Base-by-base conservation (phyloP, 331 rosid species). In the Malus hybrid region DNA sequence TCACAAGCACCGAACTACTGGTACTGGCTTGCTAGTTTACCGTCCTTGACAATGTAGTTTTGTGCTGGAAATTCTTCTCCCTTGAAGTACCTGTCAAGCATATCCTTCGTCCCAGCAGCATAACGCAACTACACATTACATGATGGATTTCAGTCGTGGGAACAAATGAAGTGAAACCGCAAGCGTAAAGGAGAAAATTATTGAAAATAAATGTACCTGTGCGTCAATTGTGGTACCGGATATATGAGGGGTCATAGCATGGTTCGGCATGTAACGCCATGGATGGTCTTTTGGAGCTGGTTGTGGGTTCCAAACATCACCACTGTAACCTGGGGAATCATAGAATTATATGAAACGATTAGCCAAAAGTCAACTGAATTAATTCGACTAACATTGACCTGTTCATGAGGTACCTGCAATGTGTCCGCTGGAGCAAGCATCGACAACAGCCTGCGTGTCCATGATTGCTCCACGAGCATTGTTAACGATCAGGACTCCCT, bases 271-370 rank as follows among this genome's bases (percentile, higher is more conserved):
- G 85, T 89, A 85, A 39, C 99, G 99, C 99, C 99, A 95, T 65
- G 99, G 99, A 73, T 95, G 99, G 81, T 95, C 99, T 85, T 95
- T 92, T 12, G 99, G 99, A 74, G 99, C 97, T 61, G 99, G 99
- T 77, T 95, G 99, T 20, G 93, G 96, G 44, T 76, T 46, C 99
- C 99, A 92, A 74, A 95, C 99, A 83, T 95, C 99, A 2, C 99
- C 99, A 69, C 99, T 83, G 74, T 94, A 94, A 48, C 99, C 98
- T 94, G 76, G 59, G 72, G 12, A 74, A 79, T 57, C 10, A 72
- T 66, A 78, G 18, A 52, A 70, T 28, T 44, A 34, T 48, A 46
- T 50, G 50, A 52, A 68, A 50, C 48, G 10, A 76, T 70, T 50
- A 75, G 50, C 57, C 75, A 32, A 22, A 33, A 34, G n/a, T 31